These are phyloP conservation scores for Eucalyptus coolabah DNA, from an alignment of 345 rosid genomes.

Conservation along the genomic window DNA sequence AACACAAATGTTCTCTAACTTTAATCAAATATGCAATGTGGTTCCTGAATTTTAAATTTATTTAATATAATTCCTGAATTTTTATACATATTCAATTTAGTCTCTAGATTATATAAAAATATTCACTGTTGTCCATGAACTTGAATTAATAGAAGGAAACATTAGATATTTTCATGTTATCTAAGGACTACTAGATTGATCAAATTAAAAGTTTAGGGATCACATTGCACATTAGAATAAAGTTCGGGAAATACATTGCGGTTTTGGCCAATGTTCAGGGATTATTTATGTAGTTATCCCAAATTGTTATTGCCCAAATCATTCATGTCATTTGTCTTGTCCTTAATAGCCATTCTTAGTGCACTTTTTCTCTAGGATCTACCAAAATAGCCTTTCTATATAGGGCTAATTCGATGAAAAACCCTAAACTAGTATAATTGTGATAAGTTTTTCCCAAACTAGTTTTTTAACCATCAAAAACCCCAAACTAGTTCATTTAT, in stretches of 20 bases:
- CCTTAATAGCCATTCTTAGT: neutral
- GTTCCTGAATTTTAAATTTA: accelerated
- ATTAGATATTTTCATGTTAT: no score
- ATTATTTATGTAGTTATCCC: no score
- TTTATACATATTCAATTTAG: neutral
- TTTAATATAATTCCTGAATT: accelerated
- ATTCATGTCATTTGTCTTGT: neutral
- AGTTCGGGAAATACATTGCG: accelerated
- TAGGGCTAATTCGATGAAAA: accelerated
- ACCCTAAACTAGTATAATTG: accelerated
- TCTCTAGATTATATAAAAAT: no score
- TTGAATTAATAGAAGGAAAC: no score
- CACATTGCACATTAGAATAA: no score
- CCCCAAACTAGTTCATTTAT: no score
- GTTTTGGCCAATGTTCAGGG: accelerated
- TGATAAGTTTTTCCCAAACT: accelerated
- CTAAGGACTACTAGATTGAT: no score
- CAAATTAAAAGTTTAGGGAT: no score
- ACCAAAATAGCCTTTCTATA: no score
- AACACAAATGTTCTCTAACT: no score
- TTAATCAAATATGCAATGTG: no score
- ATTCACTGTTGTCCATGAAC: accelerated
- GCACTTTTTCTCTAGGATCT: neutral
- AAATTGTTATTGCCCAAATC: neutral
- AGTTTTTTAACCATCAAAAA: no score